Conservation (phyloP, 768 basidiomycete species). For the Epithele typhae region DNA sequence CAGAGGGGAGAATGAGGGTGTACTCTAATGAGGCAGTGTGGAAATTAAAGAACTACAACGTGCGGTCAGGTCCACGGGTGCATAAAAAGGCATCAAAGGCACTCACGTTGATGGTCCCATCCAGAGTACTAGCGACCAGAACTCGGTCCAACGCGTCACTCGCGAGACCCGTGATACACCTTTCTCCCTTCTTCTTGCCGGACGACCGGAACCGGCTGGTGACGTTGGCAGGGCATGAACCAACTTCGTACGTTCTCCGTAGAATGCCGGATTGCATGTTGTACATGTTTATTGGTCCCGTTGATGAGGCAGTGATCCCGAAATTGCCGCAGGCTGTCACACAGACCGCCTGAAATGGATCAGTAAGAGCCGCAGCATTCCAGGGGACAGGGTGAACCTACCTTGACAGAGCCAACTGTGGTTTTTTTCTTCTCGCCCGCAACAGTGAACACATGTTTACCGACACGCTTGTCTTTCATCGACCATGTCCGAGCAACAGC, state of each 20-base stretch:
- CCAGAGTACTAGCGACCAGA: conserved; percentile 81
- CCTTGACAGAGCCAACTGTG: conserved; percentile 66
- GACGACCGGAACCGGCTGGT: conserved; percentile 33
- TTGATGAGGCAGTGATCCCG: conserved; percentile 79
- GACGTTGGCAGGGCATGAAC: conserved; percentile 55
- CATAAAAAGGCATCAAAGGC: background rate
- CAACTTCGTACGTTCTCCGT: conserved; percentile 72
- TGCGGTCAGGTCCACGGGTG: background rate
- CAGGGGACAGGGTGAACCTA: conserved; percentile 23
- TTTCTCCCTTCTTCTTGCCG: conserved; percentile 37
- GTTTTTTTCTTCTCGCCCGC: conserved; percentile 46
- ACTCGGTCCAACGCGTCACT: conserved; percentile 80
- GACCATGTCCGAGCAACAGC: conserved; percentile 84
- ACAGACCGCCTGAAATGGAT: conserved; percentile 59
- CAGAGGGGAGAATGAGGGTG: conserved; percentile 62
- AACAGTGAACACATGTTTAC: conserved; percentile 68
- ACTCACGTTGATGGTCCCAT: conserved; percentile 86
- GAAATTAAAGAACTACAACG: conserved; percentile 89
- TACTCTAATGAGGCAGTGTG: conserved; percentile 75
- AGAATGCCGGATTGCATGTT: conserved; percentile 94
- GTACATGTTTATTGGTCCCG: conserved; percentile 83
- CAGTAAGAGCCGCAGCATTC: background rate
- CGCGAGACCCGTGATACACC: conserved; percentile 76
- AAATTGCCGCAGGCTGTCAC: conserved; percentile 97
- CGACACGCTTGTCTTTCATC: conserved; percentile 74